These are phyloP conservation scores for Diaporthe sp. DNA, from an alignment of 2,329 filamentous ascomycete genomes.

Conservation along the genomic window DNA sequence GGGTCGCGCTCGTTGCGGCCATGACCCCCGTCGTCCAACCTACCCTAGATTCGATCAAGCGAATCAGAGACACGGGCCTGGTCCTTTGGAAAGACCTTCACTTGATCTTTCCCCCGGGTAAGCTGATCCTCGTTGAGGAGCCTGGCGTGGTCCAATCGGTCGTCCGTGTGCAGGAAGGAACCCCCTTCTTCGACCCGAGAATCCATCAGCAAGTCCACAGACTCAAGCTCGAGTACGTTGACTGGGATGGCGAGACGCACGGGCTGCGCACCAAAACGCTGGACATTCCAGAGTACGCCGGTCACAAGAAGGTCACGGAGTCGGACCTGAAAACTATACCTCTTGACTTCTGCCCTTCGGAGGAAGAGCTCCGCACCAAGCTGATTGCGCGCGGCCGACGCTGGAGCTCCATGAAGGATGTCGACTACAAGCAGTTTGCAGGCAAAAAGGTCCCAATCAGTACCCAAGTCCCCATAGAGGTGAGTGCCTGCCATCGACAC, in stretches of 20 bases:
- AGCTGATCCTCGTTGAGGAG: constrained; percentile 1
- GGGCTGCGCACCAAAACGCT: constrained; percentile 45
- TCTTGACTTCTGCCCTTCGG: constrained; percentile 41
- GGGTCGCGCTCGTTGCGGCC: neutral
- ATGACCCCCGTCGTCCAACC: neutral
- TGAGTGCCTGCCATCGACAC: neutral
- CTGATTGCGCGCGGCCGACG: neutral
- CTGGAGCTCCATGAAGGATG: neutral
- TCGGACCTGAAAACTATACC: constrained; percentile 47
- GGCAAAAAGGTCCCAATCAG: constrained; percentile 9
- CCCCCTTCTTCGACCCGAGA: neutral
- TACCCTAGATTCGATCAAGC: neutral
- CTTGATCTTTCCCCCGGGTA: neutral
- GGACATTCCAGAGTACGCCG: constrained; percentile 47
- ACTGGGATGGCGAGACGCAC: constrained; percentile 52
- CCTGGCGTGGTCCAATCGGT: neutral
- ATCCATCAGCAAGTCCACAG: neutral
- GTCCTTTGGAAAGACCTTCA: neutral
- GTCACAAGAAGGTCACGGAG: constrained; percentile 44
- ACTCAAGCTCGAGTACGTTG: constrained; percentile 44
- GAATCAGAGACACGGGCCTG: neutral
- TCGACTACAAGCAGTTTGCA: constrained; percentile 5
- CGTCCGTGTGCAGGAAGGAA: neutral
- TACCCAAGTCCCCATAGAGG: neutral
- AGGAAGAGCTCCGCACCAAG: neutral